Base-by-base conservation (phyloP, 208 protist species). In the Plasmodiophora brassicae region DNA sequence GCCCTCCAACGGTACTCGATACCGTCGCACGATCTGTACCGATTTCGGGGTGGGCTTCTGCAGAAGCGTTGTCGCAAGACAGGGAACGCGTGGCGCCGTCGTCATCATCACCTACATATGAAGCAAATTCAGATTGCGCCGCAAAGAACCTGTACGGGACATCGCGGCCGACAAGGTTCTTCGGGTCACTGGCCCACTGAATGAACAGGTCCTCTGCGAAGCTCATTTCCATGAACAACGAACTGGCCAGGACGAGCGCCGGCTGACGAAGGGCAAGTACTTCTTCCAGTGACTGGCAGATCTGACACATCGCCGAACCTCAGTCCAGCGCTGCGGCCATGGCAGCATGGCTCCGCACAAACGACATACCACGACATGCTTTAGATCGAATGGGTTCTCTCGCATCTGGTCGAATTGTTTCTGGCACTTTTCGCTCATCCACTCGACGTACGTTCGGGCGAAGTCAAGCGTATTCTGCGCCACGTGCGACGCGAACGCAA, bases 391-490 rank as follows among this genome's bases (percentile, higher is more conserved):
- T 1, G 83, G 83, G 46, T 92, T 93, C 28, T 45, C 90, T 43
- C 92, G 89, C 86, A 90, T 36, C 83, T 86, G 45, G 53, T 88
- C 78, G 32, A 94, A 85, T 28, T 45, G 78, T 10, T 85, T 87
- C 41, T 65, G 89, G 91, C 94, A 95, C 92, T 90, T 96, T 44
- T 96, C 94, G 0, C 95, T 71, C 54, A 90, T 88, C 85, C 85
- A 88, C 53, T 88, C 85, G 50, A 88, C n/a, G 32, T 71, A 88
- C 32, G 85, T 89, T 28, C 92, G 88, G 1, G 93, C 94, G 85
- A 94, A 94, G 20, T 93, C 89, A 39, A 94, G 71, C 1, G 91
- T 91, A 46, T 91, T 88, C 53, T 93, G 90, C 36, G 88, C 85
- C n/a, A 90, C 44, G 38, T 93, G 39, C 28, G 85, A 85, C 22